Percentiles rank a stretch among this genome's conserved stretches.
Evolutionary conservation across 2,329 filamentous ascomycete species (phyloP).

Genomic region (Atkinsonella hypoxylon): DNA sequence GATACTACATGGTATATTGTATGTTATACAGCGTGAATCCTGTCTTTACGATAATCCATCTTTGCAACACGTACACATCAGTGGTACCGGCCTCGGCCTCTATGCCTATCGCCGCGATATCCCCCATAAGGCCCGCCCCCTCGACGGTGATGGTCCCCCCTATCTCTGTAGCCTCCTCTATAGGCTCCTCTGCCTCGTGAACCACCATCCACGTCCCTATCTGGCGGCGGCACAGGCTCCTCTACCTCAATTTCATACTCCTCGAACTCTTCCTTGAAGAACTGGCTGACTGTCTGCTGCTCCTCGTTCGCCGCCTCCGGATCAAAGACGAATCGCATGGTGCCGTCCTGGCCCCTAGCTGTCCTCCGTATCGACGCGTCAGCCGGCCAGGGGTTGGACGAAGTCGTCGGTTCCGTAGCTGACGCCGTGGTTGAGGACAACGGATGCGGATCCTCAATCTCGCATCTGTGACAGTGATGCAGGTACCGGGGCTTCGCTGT

Average conservation of each 20-base stretch:
- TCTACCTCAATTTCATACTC: conserved; percentile 72
- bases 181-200: conserved; percentile 14
- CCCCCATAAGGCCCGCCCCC: conserved; percentile 23
- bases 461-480: conserved; percentile 43
- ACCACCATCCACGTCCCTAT: conserved; percentile 9
- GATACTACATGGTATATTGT: too few relatives aligned
- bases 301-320: conserved; percentile 63
- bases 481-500: conserved; percentile 52
- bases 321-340: conserved; percentile 83
- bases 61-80: conserved; percentile 8
- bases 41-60: not conserved
- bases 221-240: conserved; percentile 34
- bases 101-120: conserved; percentile 22
- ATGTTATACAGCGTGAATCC: not conserved
- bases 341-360: conserved; percentile 49
- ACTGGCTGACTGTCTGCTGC: conserved; percentile 51
- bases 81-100: conserved; percentile 22
- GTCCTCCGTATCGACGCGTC: conserved; percentile 20
- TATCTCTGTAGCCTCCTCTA: conserved; percentile 16
- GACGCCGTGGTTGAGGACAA: conserved; percentile 17
- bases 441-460: conserved; percentile 24
- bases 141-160: conserved; percentile 17
- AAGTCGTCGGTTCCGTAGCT: conserved; percentile 12
- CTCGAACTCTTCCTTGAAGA: conserved; percentile 63
- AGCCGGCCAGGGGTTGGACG: conserved; percentile 26